Conservation (phyloP, 176 grass and related monocot genomes). For the Eleusine coracana region DNA sequence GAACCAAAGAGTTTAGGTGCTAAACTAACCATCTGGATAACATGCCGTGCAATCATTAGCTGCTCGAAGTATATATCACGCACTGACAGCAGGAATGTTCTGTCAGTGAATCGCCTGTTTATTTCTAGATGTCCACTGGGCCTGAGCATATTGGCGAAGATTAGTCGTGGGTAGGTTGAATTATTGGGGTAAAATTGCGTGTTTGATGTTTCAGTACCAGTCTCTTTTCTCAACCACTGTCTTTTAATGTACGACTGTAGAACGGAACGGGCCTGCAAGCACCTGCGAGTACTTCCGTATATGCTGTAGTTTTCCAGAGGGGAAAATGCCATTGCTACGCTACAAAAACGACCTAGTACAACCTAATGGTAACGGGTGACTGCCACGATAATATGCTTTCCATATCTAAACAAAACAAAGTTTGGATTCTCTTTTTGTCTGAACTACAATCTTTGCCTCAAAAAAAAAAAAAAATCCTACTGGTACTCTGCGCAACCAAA, state of each 20-base stretch:
- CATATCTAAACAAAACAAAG: neutral
- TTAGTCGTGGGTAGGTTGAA: neutral
- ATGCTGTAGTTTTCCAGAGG: too few relatives aligned
- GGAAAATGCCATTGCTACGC: too few relatives aligned
- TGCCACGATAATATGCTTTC: neutral
- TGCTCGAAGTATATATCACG: neutral
- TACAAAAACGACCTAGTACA: neutral
- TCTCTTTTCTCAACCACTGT: slow-evolving; percentile 26
- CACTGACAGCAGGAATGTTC: neutral
- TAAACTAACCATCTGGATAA: slow-evolving; percentile 26
- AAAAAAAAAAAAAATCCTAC: neutral
- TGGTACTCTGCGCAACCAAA: neutral
- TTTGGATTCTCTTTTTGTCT: neutral
- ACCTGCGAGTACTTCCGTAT: too few relatives aligned
- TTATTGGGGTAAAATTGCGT: neutral
- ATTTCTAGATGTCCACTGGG: slow-evolving; percentile 4
- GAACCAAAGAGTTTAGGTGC: slow-evolving; percentile 3
- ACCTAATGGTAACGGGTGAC: neutral
- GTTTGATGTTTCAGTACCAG: neutral
- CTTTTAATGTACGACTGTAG: neutral
- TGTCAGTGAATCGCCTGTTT: neutral
- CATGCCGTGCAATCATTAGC: slow-evolving; percentile 14
- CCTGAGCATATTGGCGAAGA: neutral
- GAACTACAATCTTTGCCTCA: neutral
- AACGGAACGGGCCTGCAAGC: too few relatives aligned